phyloP scores from a whole-genome alignment of 2,329 filamentous ascomycete species.

The Pseudogymnoascus sp. region DNA sequence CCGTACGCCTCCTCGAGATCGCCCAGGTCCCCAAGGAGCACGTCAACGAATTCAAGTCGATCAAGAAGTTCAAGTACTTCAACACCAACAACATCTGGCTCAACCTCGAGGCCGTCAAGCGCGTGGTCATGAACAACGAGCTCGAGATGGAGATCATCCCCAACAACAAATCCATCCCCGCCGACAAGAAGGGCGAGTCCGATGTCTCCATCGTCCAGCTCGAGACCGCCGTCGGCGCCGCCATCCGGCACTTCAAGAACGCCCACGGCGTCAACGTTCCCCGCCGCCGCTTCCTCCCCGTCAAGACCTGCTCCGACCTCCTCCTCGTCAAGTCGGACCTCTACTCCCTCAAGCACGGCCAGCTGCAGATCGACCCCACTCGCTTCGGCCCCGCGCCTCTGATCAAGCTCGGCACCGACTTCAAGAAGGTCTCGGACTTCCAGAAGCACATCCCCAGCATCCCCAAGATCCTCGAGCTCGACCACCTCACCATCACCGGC shows the following conservation, averaged over 20 bases:
- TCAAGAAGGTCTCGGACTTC: constrained; percentile 99
- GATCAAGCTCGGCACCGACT: constrained; percentile 97
- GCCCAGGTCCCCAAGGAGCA: constrained; percentile 99
- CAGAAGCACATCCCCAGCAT: constrained; percentile 81
- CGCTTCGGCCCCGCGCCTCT: constrained; percentile 94
- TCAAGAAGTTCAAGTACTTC: constrained; percentile 99
- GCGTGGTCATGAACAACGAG: constrained; percentile 96
- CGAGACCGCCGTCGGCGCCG: constrained; percentile 95
- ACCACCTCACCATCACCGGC: constrained; percentile 95
- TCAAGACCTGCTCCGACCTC: constrained; percentile 99
- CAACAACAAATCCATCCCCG: constrained; percentile 97
- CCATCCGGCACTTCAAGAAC: constrained; percentile 97
- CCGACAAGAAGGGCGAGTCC: constrained; percentile 99
- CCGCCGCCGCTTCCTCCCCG: constrained; percentile 93
- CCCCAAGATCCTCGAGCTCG: constrained; percentile 83
- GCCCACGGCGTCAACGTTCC: constrained; percentile 98
- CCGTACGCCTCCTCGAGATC: constrained; percentile 93
- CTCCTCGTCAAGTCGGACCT: constrained; percentile 99
- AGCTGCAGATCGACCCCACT: constrained; percentile 92
- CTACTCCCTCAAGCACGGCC: constrained; percentile 97
- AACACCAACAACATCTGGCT: constrained; percentile 99
- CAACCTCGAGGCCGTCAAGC: constrained; percentile 95
- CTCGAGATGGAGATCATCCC: constrained; percentile 99
- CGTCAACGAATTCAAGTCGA: constrained; percentile 99
- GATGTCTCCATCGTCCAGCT: constrained; percentile 97